A percentile compares a stretch with the other conserved stretches of the same genome.
phyloP scores from a whole-genome alignment of 768 basidiomycete genomes.

The Naganishia kalamii region DNA sequence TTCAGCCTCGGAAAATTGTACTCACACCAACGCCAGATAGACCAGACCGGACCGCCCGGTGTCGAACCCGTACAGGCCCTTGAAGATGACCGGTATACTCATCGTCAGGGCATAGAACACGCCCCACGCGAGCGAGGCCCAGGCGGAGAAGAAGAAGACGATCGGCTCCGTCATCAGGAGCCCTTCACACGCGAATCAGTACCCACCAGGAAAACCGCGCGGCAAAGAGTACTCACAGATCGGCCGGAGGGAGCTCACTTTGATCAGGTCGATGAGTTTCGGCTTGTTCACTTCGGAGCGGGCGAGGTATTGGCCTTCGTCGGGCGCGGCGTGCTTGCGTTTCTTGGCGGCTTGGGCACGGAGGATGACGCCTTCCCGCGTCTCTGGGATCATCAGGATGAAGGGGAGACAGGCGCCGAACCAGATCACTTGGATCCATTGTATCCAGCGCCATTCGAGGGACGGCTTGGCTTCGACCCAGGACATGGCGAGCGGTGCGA shows the following conservation, averaged over 20 bases:
- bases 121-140: slow-evolving; percentile 63
- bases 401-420: slow-evolving; percentile 53
- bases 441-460: slow-evolving; percentile 74
- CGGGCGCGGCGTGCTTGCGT: slow-evolving; percentile 54
- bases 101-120: slow-evolving; percentile 62
- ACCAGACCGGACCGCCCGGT: slow-evolving; percentile 58
- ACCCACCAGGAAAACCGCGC: not conserved
- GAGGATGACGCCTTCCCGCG: slow-evolving; percentile 63
- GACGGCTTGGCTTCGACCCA: slow-evolving; percentile 55
- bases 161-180: slow-evolving; percentile 63
- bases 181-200: slow-evolving; percentile 2
- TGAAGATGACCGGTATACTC: slow-evolving; percentile 53
- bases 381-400: slow-evolving; percentile 63
- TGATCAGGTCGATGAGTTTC: slow-evolving; percentile 53
- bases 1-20: not conserved
- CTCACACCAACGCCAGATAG: slow-evolving; percentile 54
- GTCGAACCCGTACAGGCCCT: slow-evolving; percentile 57
- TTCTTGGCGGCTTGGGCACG: slow-evolving; percentile 58
- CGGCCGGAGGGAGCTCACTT: slow-evolving; percentile 64
- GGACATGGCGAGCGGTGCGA: slow-evolving; percentile 61
- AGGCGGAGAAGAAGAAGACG: slow-evolving; percentile 58
- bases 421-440: slow-evolving; percentile 68
- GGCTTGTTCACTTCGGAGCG: slow-evolving; percentile 36
- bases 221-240: slow-evolving; percentile 53
- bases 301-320: slow-evolving; percentile 36